Base-by-base conservation (phyloP, 495 filamentous ascomycete genomes). In the Elasticomyces elasticus region DNA sequence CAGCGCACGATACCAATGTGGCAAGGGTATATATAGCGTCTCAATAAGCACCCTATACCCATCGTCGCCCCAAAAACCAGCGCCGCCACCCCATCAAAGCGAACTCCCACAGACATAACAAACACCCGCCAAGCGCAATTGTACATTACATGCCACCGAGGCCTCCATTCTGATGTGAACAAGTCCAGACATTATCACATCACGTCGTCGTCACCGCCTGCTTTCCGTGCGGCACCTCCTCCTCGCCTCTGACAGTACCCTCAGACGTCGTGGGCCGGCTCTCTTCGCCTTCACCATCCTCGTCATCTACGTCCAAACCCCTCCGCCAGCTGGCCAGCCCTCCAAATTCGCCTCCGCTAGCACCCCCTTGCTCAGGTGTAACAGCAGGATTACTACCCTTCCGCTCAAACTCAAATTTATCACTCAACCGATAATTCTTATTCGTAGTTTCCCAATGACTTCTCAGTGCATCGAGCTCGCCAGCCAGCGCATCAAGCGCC, bases 361-460 rank as follows among this genome's bases (percentile, higher is more conserved):
- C 30, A 15, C 22, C 61, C 27, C 66, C 69, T 15, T 67, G 65
- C 3, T 65, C 70, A 5, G 73, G 75, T 19, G 77, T 71, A 23
- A 61, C 65, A 23, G 25, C 22, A 71, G 71, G 76, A 80, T 12
- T 30, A 46, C 27, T 22, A 3, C 20, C 17, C 2, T 11, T 15
- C 26, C 78, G 74, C 56, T 95, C 90, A 56, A 92, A 85, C 63
- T 95, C 91, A 62, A 94, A 91, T 13, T 79, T 73, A 60, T 82
- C 90, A 66, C 86, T 91, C 41, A 94, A 72, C 15, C 91, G 83
- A 65, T 96, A 95, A 58, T 85, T 91, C 69, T 90, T 90, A 70
- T 90, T 95, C 37, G 89, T 95, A 42, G 84, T 84, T 69, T 97
- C 90, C 91, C 94, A 97, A 55, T 95, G 92, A 28, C 73, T 83